Conservation (phyloP, 148 eudicot genomes). For the Vaccinium darrowii region DNA sequence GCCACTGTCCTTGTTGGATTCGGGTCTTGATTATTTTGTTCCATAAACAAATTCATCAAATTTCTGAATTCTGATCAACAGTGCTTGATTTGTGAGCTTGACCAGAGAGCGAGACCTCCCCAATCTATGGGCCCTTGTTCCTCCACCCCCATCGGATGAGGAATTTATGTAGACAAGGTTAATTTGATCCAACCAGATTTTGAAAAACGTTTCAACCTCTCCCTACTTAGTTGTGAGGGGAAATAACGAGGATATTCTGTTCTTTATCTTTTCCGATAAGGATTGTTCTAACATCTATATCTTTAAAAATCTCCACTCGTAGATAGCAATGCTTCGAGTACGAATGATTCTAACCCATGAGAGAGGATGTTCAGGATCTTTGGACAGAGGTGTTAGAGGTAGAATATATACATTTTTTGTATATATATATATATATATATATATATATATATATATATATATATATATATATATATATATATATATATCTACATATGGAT, state of each 20-base stretch:
- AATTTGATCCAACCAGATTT: neutral
- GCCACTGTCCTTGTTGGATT: too few relatives aligned
- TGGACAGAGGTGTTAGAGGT: too few relatives aligned
- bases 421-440: too few relatives aligned
- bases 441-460: too few relatives aligned
- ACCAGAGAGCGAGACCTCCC: neutral
- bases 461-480: too few relatives aligned
- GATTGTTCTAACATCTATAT: neutral
- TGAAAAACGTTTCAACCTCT: neutral
- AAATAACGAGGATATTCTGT: neutral
- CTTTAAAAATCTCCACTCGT: neutral
- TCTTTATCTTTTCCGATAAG: neutral
- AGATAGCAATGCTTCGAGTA: too few relatives aligned
- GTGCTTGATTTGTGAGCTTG: neutral
- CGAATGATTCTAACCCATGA: too few relatives aligned
- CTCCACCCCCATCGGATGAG: neutral
- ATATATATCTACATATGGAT: too few relatives aligned
- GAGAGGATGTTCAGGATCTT: too few relatives aligned
- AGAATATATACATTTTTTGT: too few relatives aligned
- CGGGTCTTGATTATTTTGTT: too few relatives aligned
- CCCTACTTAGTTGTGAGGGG: neutral
- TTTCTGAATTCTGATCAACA: neutral
- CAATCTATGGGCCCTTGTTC: neutral
- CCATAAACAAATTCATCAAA: too few relatives aligned
- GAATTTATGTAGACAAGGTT: neutral